Percentiles rank a stretch among this genome's conserved stretches.
Evolutionary conservation across 192 early-diverging fungal species (phyloP).

Genomic region (Dimargaris verticillata): DNA sequence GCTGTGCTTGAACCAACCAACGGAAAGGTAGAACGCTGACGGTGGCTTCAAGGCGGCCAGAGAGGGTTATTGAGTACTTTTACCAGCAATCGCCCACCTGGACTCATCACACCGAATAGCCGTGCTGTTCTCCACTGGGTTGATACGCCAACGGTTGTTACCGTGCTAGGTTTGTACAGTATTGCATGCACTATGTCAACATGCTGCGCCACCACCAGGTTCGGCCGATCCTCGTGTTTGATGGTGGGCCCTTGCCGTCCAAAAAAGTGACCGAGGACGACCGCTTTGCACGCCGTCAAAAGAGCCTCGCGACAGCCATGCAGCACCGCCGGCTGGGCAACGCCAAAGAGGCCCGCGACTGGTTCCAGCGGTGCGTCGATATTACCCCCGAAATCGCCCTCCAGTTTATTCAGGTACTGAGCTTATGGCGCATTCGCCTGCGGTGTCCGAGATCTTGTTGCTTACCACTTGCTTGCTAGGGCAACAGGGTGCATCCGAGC

Average conservation of each 20-base stretch:
- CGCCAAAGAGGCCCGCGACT: conserved; percentile 44
- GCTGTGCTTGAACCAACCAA: conserved; percentile 45
- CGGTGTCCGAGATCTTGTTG: no score
- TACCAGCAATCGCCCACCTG: no score
- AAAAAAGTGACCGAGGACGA: conserved; percentile 60
- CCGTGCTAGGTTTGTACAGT: conserved; percentile 64
- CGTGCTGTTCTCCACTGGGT: no score
- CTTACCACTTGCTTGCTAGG: no score
- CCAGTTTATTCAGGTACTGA: conserved; percentile 47
- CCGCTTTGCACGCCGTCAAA: conserved; percentile 34
- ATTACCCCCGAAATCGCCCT: conserved; percentile 75
- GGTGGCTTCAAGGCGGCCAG: no score
- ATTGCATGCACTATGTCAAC: conserved; percentile 59
- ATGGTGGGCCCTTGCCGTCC: conserved; percentile 76
- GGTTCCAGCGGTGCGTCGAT: conserved; percentile 59
- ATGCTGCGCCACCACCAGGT: conserved; percentile 56
- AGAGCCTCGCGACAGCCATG: conserved; percentile 35
- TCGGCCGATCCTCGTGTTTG: conserved; percentile 81
- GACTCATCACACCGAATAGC: no score
- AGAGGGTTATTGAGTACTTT: no score
- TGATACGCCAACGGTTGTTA: no score
- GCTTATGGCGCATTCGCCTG: no score
- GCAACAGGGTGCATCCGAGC: no score
- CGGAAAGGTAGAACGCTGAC: conserved; percentile 55
- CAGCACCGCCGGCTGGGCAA: conserved; percentile 35